These are phyloP conservation scores for Candida pseudoviswanathii DNA, from an alignment of 1,139 yeast species.

Conservation along the genomic window DNA sequence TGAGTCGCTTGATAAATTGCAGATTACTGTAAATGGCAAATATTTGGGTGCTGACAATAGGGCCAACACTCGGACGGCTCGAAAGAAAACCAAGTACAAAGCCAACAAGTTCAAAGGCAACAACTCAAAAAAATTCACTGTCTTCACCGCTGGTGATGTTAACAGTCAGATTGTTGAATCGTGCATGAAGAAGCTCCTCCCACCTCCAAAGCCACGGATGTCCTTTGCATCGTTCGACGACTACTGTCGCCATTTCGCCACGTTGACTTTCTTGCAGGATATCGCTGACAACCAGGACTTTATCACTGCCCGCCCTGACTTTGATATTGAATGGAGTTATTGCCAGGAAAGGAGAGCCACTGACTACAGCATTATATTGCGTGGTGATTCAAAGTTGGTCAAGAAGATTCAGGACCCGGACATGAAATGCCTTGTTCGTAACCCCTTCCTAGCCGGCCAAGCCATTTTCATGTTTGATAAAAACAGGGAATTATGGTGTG, in stretches of 20 bases:
- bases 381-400: constrained; percentile 38
- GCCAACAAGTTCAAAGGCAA: too few relatives aligned
- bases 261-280: constrained; percentile 64
- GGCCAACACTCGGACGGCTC: too few relatives aligned
- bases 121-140: too few relatives aligned
- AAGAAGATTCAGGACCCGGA: constrained; percentile 45
- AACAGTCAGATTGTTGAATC: constrained; percentile 22
- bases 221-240: constrained; percentile 49
- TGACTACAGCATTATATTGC: constrained; percentile 37
- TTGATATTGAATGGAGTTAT: constrained; percentile 54
- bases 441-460: constrained; percentile 50
- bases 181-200: constrained; percentile 28
- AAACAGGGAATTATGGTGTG: constrained; percentile 42
- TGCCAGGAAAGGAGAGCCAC: constrained; percentile 46
- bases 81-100: too few relatives aligned
- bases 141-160: background rate
- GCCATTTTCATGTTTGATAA: constrained; percentile 45
- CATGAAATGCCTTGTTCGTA: constrained; percentile 43
- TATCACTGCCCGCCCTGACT: constrained; percentile 36
- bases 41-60: too few relatives aligned
- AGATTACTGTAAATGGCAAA: too few relatives aligned
- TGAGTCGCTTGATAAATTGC: too few relatives aligned
- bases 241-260: constrained; percentile 60
- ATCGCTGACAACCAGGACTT: constrained; percentile 42
- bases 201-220: constrained; percentile 41